A percentile compares a stretch with the other conserved stretches of the same genome.
Conservation (phyloP, 1,284 basidiomycete genomes). For the Singerocomus inundabilis region DNA sequence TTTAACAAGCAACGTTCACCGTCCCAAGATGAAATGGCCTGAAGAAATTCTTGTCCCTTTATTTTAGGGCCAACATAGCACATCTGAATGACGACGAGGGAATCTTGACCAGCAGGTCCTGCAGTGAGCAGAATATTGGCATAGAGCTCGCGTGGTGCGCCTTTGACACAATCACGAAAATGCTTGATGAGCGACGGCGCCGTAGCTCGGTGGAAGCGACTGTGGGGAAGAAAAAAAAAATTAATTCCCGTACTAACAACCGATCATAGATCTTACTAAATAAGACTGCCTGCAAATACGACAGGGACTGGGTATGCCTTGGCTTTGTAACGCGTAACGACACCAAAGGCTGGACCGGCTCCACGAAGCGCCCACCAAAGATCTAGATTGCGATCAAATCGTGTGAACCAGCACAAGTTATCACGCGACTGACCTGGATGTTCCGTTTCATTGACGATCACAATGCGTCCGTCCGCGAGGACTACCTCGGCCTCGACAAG, state of each 20-base stretch:
- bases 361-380: slow-evolving; percentile 91
- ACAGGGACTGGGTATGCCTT: slow-evolving; percentile 84
- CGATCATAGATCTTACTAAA: slow-evolving; percentile 60
- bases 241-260: slow-evolving; percentile 1
- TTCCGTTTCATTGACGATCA: slow-evolving; percentile 66
- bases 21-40: slow-evolving; percentile 84
- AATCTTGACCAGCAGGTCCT: slow-evolving; percentile 76
- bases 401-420: background rate
- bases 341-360: slow-evolving; percentile 79
- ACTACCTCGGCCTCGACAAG: slow-evolving; percentile 86
- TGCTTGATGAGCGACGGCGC: slow-evolving; percentile 86
- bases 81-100: slow-evolving; percentile 85
- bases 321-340: slow-evolving; percentile 85
- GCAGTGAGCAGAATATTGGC: slow-evolving; percentile 88
- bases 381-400: slow-evolving; percentile 40
- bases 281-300: slow-evolving; percentile 87
- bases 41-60: slow-evolving; percentile 75
- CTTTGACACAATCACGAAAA: slow-evolving; percentile 90
- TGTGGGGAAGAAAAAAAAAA: slow-evolving; percentile 29
- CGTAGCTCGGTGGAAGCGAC: slow-evolving; percentile 81
- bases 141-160: slow-evolving; percentile 82
- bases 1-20: slow-evolving; percentile 79
- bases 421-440: slow-evolving; percentile 50
- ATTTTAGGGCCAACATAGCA: slow-evolving; percentile 79
- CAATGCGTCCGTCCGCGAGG: slow-evolving; percentile 73